A percentile compares a stretch with the other conserved stretches of the same genome.
phyloP scores from a whole-genome alignment of 2,329 filamentous ascomycete species.

The Dactylonectria estremocensis region DNA sequence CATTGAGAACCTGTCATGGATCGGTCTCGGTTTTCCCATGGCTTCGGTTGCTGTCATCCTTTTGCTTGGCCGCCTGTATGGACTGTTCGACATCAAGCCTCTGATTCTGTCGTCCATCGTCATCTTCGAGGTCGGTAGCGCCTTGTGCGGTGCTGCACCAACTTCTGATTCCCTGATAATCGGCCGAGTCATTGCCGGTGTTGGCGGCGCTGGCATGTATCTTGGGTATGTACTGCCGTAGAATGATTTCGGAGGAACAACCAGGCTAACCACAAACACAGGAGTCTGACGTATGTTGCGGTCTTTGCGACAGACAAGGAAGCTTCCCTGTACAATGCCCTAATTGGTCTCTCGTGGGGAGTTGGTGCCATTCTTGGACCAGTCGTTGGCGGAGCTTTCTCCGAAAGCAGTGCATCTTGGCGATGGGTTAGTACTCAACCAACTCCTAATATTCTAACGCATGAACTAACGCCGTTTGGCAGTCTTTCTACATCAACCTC shows the following conservation, averaged over 20 bases:
- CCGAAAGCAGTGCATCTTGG: constrained; percentile 57
- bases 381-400: constrained; percentile 61
- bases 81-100: constrained; percentile 43
- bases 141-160: constrained; percentile 58
- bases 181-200: constrained; percentile 59
- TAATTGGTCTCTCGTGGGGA: constrained; percentile 53
- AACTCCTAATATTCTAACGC: neutral
- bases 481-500: constrained; percentile 68
- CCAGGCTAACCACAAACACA: neutral
- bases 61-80: constrained; percentile 15
- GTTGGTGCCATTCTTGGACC: constrained; percentile 60
- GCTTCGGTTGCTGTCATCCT: constrained; percentile 21
- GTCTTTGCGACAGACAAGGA: constrained; percentile 18
- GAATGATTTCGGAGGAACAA: neutral
- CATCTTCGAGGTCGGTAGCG: constrained; percentile 48
- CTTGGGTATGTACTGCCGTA: constrained; percentile 12
- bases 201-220: constrained; percentile 57
- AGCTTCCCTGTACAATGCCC: constrained; percentile 34
- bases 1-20: constrained; percentile 16
- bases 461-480: neutral
- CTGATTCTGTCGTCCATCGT: constrained; percentile 40
- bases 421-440: constrained; percentile 49
- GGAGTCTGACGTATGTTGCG: constrained; percentile 29
- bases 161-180: constrained; percentile 61
- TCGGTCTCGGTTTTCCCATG: constrained; percentile 13